Evolutionary conservation across 2,329 filamentous ascomycete species (phyloP).

Genomic region (Atkinsonella texensis): DNA sequence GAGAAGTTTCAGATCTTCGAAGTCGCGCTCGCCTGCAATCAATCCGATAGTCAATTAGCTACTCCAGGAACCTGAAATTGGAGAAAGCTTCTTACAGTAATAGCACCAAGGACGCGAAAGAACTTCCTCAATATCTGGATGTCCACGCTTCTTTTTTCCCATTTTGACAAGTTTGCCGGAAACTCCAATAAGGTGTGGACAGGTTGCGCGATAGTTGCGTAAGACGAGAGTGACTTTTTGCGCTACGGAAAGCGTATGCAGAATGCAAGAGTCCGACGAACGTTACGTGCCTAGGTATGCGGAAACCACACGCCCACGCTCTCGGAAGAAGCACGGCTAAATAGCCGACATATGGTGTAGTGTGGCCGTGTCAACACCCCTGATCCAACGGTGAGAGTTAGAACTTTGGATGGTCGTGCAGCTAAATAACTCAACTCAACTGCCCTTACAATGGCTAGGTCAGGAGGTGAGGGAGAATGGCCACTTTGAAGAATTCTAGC

Average conservation of each 20-base stretch:
- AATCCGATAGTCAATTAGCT: constrained; percentile 14
- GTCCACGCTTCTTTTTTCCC: constrained; percentile 83
- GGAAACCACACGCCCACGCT: background rate
- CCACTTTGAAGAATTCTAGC: too few species aligned
- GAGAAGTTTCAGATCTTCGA: constrained; percentile 92
- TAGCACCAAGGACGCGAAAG: constrained; percentile 90
- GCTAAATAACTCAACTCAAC: too few species aligned
- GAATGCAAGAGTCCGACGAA: background rate
- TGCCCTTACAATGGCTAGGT: too few species aligned
- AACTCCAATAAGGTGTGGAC: background rate
- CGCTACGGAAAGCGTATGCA: background rate
- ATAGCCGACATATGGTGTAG: too few species aligned
- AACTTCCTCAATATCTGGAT: constrained; percentile 79
- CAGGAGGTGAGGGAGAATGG: too few species aligned
- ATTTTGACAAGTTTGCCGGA: constrained; percentile 29
- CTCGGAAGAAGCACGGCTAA: constrained; percentile 16
- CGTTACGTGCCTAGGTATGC: too few species aligned
- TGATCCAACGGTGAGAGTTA: too few species aligned
- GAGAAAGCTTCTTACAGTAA: constrained; percentile 52
- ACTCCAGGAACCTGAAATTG: background rate
- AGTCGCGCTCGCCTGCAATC: constrained; percentile 72
- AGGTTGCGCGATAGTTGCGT: too few species aligned
- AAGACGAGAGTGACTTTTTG: background rate
- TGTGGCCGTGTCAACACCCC: too few species aligned
- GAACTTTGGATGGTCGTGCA: too few species aligned